These are phyloP conservation scores for Verbena officinalis DNA, from an alignment of 257 asterid genomes.

Conservation along the genomic window DNA sequence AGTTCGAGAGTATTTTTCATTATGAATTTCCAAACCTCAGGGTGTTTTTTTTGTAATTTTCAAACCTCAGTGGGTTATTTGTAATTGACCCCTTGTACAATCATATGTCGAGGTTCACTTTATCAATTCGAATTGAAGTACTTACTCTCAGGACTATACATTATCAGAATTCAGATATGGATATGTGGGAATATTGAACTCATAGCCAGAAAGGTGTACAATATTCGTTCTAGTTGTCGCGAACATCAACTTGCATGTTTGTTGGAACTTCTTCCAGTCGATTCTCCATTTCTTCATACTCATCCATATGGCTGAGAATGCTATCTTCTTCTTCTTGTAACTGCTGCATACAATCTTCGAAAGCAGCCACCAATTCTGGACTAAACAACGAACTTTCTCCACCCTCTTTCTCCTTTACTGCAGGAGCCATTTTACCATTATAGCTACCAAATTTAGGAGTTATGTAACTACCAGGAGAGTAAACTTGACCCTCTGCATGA, in stretches of 20 bases:
- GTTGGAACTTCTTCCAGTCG: not conserved
- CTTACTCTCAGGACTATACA: not conserved
- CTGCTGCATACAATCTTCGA: constrained; percentile 53
- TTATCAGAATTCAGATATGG: too few relatives aligned
- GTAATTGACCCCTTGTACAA: not conserved
- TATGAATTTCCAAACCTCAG: too few relatives aligned
- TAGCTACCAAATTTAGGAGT: constrained; percentile 64
- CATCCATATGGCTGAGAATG: constrained; percentile 41
- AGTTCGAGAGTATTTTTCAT: too few relatives aligned
- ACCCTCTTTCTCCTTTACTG: not conserved
- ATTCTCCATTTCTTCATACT: constrained; percentile 16
- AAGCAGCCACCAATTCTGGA: constrained; percentile 50
- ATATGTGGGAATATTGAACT: not conserved
- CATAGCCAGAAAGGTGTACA: too few relatives aligned
- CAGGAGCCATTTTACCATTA: constrained; percentile 20
- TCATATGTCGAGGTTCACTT: too few relatives aligned
- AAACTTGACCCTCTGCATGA: constrained; percentile 33
- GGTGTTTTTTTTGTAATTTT: too few relatives aligned
- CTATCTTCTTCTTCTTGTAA: constrained; percentile 47
- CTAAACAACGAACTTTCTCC: constrained; percentile 29
- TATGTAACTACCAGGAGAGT: constrained; percentile 40
- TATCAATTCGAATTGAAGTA: too few relatives aligned
- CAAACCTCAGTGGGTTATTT: too few relatives aligned
- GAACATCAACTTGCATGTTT: not conserved
- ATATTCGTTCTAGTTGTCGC: too few relatives aligned